Conservation (phyloP, 2,329 filamentous ascomycete species). For the Neonectria coccinea region DNA sequence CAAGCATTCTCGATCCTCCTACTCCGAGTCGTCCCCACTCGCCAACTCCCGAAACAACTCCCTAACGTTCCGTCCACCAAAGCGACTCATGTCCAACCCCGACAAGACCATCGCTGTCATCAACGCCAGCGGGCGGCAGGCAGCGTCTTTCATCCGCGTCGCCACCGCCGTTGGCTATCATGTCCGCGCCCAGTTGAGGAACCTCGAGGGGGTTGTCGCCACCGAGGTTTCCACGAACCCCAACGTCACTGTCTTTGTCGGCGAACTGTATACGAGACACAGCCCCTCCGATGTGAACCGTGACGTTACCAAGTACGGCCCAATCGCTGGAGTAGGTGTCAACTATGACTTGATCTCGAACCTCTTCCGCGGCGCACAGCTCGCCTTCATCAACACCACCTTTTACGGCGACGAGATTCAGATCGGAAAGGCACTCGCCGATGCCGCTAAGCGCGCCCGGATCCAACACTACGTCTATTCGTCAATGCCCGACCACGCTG, state of each 20-base stretch:
- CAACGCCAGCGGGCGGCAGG: slow-evolving; percentile 95
- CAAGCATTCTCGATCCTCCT: slow-evolving; percentile 72
- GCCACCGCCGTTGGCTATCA: slow-evolving; percentile 93
- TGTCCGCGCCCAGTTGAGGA: slow-evolving; percentile 91
- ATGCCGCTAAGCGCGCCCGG: slow-evolving; percentile 85
- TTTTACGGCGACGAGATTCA: slow-evolving; percentile 95
- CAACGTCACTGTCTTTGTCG: slow-evolving; percentile 76
- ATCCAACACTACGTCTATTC: slow-evolving; percentile 96
- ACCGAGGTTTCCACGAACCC: slow-evolving; percentile 85
- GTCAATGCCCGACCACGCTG: slow-evolving; percentile 94
- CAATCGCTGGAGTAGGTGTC: slow-evolving; percentile 72
- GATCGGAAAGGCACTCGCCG: slow-evolving; percentile 88
- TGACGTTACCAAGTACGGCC: slow-evolving; percentile 76
- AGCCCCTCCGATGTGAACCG: slow-evolving; percentile 62
- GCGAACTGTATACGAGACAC: slow-evolving; percentile 71
- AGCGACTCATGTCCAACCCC: slow-evolving; percentile 68
- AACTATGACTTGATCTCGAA: slow-evolving; percentile 79
- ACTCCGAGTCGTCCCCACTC: slow-evolving; percentile 69
- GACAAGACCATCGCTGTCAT: slow-evolving; percentile 92
- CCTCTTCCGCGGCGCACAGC: slow-evolving; percentile 84
- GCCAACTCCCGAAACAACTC: slow-evolving; percentile 68
- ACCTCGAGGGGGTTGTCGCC: slow-evolving; percentile 87
- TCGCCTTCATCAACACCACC: slow-evolving; percentile 98
- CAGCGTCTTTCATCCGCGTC: slow-evolving; percentile 93
- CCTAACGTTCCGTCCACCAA: slow-evolving; percentile 69